Percentiles rank a stretch among this genome's conserved stretches.
phyloP scores from a whole-genome alignment of 495 filamentous ascomycete genomes.

The Annulohypoxylon bovei region DNA sequence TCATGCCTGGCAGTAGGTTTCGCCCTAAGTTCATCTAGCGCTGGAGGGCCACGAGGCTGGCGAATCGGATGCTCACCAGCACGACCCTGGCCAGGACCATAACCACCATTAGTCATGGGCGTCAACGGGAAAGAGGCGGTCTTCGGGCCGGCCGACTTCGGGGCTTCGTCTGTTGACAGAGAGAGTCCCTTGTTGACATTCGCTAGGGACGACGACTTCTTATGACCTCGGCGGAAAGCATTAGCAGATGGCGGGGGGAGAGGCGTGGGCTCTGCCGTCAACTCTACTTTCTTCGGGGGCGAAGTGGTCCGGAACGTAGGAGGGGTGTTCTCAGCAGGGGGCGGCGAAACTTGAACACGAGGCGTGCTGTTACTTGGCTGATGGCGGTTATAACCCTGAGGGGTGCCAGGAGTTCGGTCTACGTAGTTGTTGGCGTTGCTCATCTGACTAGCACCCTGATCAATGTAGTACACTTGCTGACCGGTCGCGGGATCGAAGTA shows the following conservation, averaged over 20 bases:
- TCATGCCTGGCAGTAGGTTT: slow-evolving; percentile 95
- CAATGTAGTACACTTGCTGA: slow-evolving; percentile 74
- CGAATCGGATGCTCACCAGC: slow-evolving; percentile 94
- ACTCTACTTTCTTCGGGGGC: slow-evolving; percentile 71
- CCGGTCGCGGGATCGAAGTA: slow-evolving; percentile 85
- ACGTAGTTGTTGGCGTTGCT: slow-evolving; percentile 42
- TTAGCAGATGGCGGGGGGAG: slow-evolving; percentile 83
- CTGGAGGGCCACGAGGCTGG: slow-evolving; percentile 92
- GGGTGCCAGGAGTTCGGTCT: slow-evolving; percentile 43
- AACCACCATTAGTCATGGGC: slow-evolving; percentile 80
- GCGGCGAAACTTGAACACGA: slow-evolving; percentile 82
- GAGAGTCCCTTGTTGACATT: slow-evolving; percentile 68
- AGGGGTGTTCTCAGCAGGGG: slow-evolving; percentile 64
- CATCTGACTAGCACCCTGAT: slow-evolving; percentile 60
- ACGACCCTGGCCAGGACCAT: slow-evolving; percentile 91
- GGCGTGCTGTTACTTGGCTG: slow-evolving; percentile 57
- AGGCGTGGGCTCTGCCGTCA: slow-evolving; percentile 72
- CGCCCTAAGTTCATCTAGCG: slow-evolving; percentile 87
- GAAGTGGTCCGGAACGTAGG: slow-evolving; percentile 67
- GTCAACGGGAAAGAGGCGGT: slow-evolving; percentile 81
- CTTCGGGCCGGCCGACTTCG: slow-evolving; percentile 75
- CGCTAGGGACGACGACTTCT: slow-evolving; percentile 85
- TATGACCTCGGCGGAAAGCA: slow-evolving; percentile 90
- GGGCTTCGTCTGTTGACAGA: slow-evolving; percentile 64
- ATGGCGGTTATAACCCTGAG: slow-evolving; percentile 50